phyloP scores from a whole-genome alignment of 495 filamentous ascomycete genomes.

The Xylaria longipes region DNA sequence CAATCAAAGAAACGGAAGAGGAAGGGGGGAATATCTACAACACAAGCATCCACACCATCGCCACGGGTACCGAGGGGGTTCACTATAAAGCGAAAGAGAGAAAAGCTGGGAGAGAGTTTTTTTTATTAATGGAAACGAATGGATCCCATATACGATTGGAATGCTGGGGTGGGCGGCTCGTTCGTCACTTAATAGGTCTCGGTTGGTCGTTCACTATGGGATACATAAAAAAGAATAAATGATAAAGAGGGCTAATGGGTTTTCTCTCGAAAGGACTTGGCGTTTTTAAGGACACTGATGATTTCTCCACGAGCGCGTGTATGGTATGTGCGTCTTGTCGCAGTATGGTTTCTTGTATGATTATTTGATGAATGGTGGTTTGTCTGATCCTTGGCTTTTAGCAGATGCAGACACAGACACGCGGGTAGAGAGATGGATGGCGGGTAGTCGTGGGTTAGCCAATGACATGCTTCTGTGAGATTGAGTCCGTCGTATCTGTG shows the following conservation, averaged over 20 bases:
- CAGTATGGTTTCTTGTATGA: neutral
- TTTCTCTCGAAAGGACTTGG: conserved; percentile 9
- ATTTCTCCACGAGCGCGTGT: neutral
- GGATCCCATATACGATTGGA: neutral
- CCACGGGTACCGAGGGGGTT: neutral
- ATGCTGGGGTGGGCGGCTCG: neutral
- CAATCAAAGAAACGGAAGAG: neutral
- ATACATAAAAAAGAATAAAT: conserved; percentile 23
- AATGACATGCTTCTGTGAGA: neutral
- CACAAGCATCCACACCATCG: conserved; percentile 3
- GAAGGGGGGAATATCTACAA: neutral
- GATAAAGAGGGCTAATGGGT: neutral
- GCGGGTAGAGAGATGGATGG: neutral
- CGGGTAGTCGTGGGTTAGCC: neutral
- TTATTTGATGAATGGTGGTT: neutral
- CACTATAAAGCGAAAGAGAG: conserved; percentile 3
- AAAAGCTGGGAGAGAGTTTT: neutral
- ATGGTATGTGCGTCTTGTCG: neutral
- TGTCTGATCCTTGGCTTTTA: neutral
- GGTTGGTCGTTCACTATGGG: neutral
- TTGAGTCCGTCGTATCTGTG: neutral
- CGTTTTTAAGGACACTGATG: conserved; percentile 1
- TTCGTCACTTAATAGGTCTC: neutral
- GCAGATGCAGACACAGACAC: neutral
- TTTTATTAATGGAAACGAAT: neutral